Base-by-base conservation (phyloP, 1,284 basidiomycete species). In the Amylostereum areolatum region DNA sequence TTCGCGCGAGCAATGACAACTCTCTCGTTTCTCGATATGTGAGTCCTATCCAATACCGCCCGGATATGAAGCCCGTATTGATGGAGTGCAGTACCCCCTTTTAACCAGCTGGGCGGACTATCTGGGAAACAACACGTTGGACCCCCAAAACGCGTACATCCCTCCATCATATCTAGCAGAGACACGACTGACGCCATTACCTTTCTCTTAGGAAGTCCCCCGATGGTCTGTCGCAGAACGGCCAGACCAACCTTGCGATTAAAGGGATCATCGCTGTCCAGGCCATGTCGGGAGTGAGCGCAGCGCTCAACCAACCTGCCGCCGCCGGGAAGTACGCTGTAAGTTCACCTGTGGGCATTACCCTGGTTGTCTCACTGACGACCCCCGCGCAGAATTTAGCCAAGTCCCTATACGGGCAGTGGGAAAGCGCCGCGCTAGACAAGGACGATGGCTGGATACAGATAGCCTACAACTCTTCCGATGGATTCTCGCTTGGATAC, bases 81-180 rank as follows among this genome's bases (percentile, higher is more conserved):
- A 44, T 27, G 40, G 32, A 5, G 7, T 46, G 2, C 41, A 75
- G 61, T 75, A 77, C 57, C 46, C 52, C 5, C 58, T 72, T n/a
- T 58, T 78, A 44, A 64, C 63, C 45, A 58, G 61, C 33, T 73
- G 71, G 71, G 64, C 68, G 32, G 54, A 66, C 36, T 72, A 63
- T 55, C 57, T 73, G 1, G 59, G 67, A 27, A 54, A 60, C 11
- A 67, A 71, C 52, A 58, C 62, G 12, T 56, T 70, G 40, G 59
- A 67, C 29, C 67, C 69, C 0, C 63, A 61, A 34, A 55, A 59
- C 37, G 66, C 68, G 59, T 34, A 33, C 29, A 18, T 36, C 36
- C 9, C 28, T 29, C n/a, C 12, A 39, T 47, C 18, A 18, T 18
- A 18, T 18, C 18, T 18, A 18, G 18, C 18, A 18, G 18, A 18